phyloP scores from a whole-genome alignment of 2,329 filamentous ascomycete genomes.

The Nemania bipapillata region DNA sequence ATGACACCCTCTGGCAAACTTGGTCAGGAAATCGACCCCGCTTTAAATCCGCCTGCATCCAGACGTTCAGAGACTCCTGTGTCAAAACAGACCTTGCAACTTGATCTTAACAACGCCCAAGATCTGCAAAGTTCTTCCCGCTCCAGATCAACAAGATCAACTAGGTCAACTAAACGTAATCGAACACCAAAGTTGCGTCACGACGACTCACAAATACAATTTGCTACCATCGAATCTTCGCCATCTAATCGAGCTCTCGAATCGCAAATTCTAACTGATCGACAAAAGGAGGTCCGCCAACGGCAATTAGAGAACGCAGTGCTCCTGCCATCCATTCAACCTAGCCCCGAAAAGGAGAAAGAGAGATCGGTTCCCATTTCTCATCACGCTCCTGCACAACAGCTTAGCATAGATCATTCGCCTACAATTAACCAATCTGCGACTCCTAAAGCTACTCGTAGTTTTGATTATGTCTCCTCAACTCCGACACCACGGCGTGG shows the following conservation, averaged over 20 bases:
- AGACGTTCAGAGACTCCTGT: slow-evolving; percentile 50
- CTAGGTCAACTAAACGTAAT: slow-evolving; percentile 50
- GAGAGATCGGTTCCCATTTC: slow-evolving; percentile 24
- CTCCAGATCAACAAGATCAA: slow-evolving; percentile 47
- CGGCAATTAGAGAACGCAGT: slow-evolving; percentile 73
- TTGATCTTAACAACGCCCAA: slow-evolving; percentile 44
- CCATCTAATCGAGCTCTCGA: slow-evolving; percentile 62
- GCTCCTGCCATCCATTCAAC: slow-evolving; percentile 75
- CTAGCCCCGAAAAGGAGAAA: slow-evolving; percentile 56
- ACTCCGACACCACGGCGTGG: slow-evolving; percentile 71
- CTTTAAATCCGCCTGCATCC: slow-evolving; percentile 39
- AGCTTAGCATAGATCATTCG: slow-evolving; percentile 16
- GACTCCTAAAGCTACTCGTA: slow-evolving; percentile 60
- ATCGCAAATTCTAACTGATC: slow-evolving; percentile 80
- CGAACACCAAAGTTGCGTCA: slow-evolving; percentile 72
- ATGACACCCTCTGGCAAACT: slow-evolving; percentile 44
- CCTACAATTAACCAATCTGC: slow-evolving; percentile 47
- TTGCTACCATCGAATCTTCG: slow-evolving; percentile 73
- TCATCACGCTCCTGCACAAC: slow-evolving; percentile 7
- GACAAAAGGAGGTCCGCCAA: slow-evolving; percentile 80
- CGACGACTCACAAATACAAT: slow-evolving; percentile 84
- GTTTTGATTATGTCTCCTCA: slow-evolving; percentile 64
- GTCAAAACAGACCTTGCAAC: slow-evolving; percentile 50
- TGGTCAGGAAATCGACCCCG: slow-evolving; percentile 22
- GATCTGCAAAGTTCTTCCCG: slow-evolving; percentile 44